Evolutionary conservation across 768 basidiomycete species (phyloP), one percentile per base, ranked within the genome.

Genomic region (Agaricus bisporus): DNA sequence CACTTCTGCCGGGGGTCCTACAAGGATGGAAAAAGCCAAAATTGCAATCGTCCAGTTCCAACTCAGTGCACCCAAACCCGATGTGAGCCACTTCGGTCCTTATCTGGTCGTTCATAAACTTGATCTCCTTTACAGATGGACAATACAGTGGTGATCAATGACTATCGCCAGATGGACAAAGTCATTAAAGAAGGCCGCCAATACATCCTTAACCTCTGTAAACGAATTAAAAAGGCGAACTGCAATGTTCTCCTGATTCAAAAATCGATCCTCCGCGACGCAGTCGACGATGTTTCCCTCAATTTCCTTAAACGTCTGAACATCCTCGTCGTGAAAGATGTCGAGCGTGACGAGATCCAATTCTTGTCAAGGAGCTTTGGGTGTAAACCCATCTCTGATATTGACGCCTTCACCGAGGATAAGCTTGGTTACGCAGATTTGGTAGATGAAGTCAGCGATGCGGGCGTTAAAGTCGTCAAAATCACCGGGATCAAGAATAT

Each of bases 121-220:
- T 57, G 5, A 32, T 11, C 56, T 28, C 5, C 29, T 55, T 39
- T 17, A 20, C 61, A 98, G 95, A 99, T 99, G 95, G 97, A 99
- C 71, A 98, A 99, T 75, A 98, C 95, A 4, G 94, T 99, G 41
- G 88, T 98, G 48, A 98, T 99, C 61, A 98, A 95, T 59, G 95
- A 99, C 71, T 99, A 99, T 73, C 87, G 97, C 15, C 97, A 98
- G 68, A 98, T 99, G 95, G 97, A 98, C 79, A 97, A 98, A 69
- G 94, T 98, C 55, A 87, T 99, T 72, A 98, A 99, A 71, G 97
- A 99, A 70, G 95, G 95, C 54, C 88, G 97, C 43, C 91, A 95
- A 70, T 98, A 99, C 69, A 81, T 99, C 54, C 84, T 99, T 63
- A 98, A 94, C 68, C 82, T 98, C 50, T 95, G 92, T 84, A 98